Evolutionary conservation across 768 basidiomycete species (phyloP).

Genomic region (Leucocoprinus birnbaumii): DNA sequence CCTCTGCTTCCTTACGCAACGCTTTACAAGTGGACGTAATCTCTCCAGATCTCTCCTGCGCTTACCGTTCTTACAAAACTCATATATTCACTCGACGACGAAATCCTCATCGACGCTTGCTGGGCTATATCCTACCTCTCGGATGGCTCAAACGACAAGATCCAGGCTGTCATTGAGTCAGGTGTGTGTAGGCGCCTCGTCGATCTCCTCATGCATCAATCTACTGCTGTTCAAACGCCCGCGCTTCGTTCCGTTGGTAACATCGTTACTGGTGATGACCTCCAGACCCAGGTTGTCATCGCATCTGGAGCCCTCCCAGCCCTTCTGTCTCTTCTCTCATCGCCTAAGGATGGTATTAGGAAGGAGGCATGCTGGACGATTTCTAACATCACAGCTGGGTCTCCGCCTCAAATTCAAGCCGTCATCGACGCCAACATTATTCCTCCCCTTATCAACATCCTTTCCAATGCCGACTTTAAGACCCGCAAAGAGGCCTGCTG

Average conservation of each 20-base stretch:
- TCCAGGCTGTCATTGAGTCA: constrained; percentile 98
- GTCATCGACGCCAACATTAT: constrained; percentile 98
- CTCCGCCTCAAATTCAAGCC: constrained; percentile 93
- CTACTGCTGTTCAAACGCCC: constrained; percentile 96
- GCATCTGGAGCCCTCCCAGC: constrained; percentile 97
- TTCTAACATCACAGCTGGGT: constrained; percentile 97
- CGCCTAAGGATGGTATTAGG: constrained; percentile 97
- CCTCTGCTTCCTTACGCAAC: constrained; percentile 7
- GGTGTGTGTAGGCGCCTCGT: constrained; percentile 97
- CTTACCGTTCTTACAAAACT: constrained; percentile 95
- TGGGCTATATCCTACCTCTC: constrained; percentile 99
- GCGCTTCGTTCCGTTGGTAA: constrained; percentile 98
- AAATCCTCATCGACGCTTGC: constrained; percentile 98
- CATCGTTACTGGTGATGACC: constrained; percentile 98
- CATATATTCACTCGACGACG: constrained; percentile 98
- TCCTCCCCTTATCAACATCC: constrained; percentile 97
- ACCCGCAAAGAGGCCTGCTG: constrained; percentile 99
- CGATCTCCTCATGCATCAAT: constrained; percentile 93
- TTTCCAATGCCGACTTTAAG: constrained; percentile 98
- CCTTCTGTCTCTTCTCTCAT: constrained; percentile 87
- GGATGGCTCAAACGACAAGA: constrained; percentile 98
- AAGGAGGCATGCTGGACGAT: constrained; percentile 99
- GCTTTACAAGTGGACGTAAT: constrained; percentile 15
- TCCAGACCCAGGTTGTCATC: constrained; percentile 99
- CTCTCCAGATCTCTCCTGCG: constrained; percentile 89